A percentile compares a stretch with the other conserved stretches of the same genome.
Evolutionary conservation across 2,329 filamentous ascomycete genomes (phyloP).

Genomic region (Colletotrichum incanum): DNA sequence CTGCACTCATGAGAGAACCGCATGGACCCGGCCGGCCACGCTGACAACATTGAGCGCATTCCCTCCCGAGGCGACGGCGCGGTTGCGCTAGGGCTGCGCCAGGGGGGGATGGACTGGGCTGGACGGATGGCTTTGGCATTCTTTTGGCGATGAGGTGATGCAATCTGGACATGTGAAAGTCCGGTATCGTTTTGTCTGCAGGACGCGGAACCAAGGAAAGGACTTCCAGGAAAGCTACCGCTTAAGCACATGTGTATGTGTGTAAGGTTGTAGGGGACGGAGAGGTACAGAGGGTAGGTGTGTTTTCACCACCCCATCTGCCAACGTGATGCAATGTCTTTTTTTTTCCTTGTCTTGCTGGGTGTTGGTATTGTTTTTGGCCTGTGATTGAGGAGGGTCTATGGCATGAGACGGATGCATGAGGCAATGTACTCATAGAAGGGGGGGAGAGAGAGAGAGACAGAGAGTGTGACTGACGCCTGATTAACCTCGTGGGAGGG

Average conservation of each 20-base stretch:
- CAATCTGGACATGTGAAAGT: constrained; percentile 35
- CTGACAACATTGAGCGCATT: constrained; percentile 1
- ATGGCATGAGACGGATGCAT: too few species aligned
- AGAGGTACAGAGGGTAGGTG: too few species aligned
- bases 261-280: not conserved
- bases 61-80: not conserved
- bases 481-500: too few species aligned
- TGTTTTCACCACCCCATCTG: too few species aligned
- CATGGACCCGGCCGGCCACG: constrained; percentile 11
- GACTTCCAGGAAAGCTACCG: not conserved
- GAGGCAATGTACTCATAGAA: too few species aligned
- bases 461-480: too few species aligned
- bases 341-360: too few species aligned
- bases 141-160: not conserved
- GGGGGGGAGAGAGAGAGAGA: too few species aligned
- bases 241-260: too few species aligned
- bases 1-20: not conserved
- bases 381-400: too few species aligned
- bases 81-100: constrained; percentile 12
- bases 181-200: constrained; percentile 15
- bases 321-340: too few species aligned
- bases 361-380: too few species aligned
- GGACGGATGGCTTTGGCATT: constrained; percentile 17
- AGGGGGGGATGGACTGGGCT: constrained; percentile 9
- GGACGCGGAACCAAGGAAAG: not conserved